Percentiles rank a stretch among this genome's conserved stretches.
Evolutionary conservation across 169 alveolate genomes (phyloP).

Genomic region (Theileria parva): DNA sequence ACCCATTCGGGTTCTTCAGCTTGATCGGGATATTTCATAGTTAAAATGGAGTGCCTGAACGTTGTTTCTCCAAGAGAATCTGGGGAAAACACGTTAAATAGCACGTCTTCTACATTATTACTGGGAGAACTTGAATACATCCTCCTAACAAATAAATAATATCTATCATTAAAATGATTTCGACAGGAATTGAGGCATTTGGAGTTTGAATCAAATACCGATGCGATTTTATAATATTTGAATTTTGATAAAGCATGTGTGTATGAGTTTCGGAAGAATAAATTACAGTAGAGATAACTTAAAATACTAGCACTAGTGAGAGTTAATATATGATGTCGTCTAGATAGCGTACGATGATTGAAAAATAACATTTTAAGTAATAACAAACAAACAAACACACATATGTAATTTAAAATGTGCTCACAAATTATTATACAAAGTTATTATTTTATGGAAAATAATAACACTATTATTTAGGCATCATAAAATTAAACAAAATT

Average conservation of each 20-base stretch:
- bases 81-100: not conserved
- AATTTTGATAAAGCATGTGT: not conserved
- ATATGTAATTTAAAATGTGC: not conserved
- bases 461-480: no score
- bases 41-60: not conserved
- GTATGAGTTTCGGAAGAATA: slow-evolving; percentile 3
- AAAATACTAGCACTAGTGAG: slow-evolving; percentile 17
- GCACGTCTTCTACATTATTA: not conserved
- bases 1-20: slow-evolving; percentile 53
- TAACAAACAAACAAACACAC: not conserved
- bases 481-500: no score
- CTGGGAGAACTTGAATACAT: not conserved
- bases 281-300: slow-evolving; percentile 11
- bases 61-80: not conserved
- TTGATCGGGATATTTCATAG: not conserved
- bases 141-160: not conserved
- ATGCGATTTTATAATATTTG: not conserved
- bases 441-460: not conserved
- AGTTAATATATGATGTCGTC: slow-evolving; percentile 22
- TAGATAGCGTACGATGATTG: not conserved
- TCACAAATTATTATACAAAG: not conserved
- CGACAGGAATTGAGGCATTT: not conserved
- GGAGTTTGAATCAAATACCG: not conserved
- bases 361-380: slow-evolving; percentile 5
- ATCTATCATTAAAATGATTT: not conserved